Evolutionary conservation across 768 basidiomycete genomes (phyloP).

Genomic region (Russula olivacea): DNA sequence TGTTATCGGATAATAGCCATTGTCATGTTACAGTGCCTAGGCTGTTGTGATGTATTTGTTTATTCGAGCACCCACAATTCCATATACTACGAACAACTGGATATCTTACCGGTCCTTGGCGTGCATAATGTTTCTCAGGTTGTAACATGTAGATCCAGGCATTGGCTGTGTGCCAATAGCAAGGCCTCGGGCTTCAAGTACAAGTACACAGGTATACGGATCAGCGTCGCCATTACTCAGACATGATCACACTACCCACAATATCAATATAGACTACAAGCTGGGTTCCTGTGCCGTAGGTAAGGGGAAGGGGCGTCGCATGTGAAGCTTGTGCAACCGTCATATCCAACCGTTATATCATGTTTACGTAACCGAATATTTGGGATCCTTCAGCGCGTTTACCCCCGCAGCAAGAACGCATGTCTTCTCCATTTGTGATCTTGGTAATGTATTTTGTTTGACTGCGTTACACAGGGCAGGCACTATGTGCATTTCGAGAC

Average conservation of each 20-base stretch:
- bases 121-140: not conserved
- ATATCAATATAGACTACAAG: not conserved
- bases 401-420: not conserved
- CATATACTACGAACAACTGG: not conserved
- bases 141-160: not conserved
- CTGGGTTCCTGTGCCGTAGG: too few species aligned
- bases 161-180: not conserved
- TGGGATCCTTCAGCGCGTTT: not conserved
- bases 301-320: too few species aligned
- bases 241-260: not conserved
- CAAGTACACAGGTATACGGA: not conserved
- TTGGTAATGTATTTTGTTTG: not conserved
- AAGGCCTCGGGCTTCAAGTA: not conserved
- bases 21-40: constrained; percentile 8
- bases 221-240: not conserved
- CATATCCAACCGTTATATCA: too few species aligned
- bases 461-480: not conserved
- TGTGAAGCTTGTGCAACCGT: too few species aligned
- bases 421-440: not conserved
- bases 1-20: not conserved
- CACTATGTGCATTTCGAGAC: not conserved
- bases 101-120: not conserved
- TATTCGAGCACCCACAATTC: not conserved
- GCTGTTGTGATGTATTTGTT: not conserved
- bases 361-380: not conserved